Evolutionary conservation across 2,329 filamentous ascomycete species (phyloP).

Genomic region (Aspergillus hortae): DNA sequence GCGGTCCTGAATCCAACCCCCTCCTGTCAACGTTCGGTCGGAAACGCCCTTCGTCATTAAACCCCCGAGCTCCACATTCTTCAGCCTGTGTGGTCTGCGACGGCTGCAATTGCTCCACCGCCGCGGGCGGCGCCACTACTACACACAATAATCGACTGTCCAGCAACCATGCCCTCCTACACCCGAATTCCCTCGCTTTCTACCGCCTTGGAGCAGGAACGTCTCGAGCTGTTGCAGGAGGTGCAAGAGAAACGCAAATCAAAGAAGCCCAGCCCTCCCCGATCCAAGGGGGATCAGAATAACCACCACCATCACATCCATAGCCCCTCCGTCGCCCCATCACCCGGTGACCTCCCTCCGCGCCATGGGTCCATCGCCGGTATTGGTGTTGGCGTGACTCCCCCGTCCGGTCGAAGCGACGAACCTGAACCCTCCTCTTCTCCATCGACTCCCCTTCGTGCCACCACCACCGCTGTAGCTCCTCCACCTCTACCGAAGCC

Average conservation of each 20-base stretch:
- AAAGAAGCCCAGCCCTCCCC: conserved; percentile 14
- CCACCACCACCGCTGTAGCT: conserved; percentile 16
- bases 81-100: conserved; percentile 15
- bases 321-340: conserved; percentile 36
- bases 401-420: conserved; percentile 23
- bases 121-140: conserved; percentile 24
- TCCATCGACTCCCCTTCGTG: conserved; percentile 5
- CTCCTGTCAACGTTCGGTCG: background rate
- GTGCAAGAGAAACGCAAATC: conserved; percentile 49
- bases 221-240: conserved; percentile 67
- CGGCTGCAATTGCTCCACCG: conserved; percentile 11
- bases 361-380: conserved; percentile 40
- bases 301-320: background rate
- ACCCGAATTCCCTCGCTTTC: conserved; percentile 65
- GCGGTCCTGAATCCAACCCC: background rate
- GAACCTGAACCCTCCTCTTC: conserved; percentile 22
- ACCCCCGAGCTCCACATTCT: conserved; percentile 9
- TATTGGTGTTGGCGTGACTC: conserved; percentile 32
- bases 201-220: conserved; percentile 72
- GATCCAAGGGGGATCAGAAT: conserved; percentile 45
- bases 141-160: background rate
- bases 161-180: conserved; percentile 25
- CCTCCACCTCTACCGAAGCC: conserved; percentile 7
- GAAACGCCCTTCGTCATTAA: conserved; percentile 2
- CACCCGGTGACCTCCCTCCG: conserved; percentile 38